Evolutionary conservation across 352 stramenopile genomes (phyloP).

Genomic region (Phytopythium chamaehyphon): DNA sequence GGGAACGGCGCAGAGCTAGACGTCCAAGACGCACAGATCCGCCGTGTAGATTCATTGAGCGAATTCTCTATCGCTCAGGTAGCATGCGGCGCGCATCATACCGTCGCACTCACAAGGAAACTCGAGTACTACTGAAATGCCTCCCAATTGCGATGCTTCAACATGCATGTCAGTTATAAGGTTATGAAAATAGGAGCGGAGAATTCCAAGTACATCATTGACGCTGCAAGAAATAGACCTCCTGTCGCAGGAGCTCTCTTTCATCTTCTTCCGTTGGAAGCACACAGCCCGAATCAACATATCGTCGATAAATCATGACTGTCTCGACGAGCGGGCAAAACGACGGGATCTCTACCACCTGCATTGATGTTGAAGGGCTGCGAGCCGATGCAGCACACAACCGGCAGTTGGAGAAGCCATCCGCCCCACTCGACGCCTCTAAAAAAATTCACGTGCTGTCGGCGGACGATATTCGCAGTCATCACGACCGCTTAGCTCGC

Average conservation of each 20-base stretch:
- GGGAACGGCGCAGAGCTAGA: conserved; percentile 60
- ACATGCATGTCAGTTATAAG: neutral
- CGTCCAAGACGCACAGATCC: conserved; percentile 45
- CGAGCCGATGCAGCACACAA: too few species aligned
- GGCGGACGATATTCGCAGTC: conserved; percentile 17
- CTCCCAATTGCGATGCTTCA: neutral
- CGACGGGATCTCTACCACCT: too few species aligned
- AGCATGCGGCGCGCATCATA: conserved; percentile 62
- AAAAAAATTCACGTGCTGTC: conserved; percentile 7
- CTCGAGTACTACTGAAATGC: conserved; percentile 47
- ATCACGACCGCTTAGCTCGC: conserved; percentile 28
- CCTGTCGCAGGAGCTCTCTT: too few species aligned
- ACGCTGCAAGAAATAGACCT: too few species aligned
- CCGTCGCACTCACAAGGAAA: conserved; percentile 47
- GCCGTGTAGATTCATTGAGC: conserved; percentile 27
- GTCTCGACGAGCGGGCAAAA: too few species aligned
- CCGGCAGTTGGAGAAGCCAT: too few species aligned
- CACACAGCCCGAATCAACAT: too few species aligned
- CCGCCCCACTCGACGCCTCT: neutral
- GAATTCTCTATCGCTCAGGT: conserved; percentile 56
- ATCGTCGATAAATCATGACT: too few species aligned
- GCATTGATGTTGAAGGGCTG: too few species aligned
- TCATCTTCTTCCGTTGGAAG: too few species aligned
- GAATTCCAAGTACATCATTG: neutral
- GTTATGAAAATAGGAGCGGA: neutral